Conservation (phyloP, 2,329 filamentous ascomycete genomes). For the Acephala macrosclerotiorum region DNA sequence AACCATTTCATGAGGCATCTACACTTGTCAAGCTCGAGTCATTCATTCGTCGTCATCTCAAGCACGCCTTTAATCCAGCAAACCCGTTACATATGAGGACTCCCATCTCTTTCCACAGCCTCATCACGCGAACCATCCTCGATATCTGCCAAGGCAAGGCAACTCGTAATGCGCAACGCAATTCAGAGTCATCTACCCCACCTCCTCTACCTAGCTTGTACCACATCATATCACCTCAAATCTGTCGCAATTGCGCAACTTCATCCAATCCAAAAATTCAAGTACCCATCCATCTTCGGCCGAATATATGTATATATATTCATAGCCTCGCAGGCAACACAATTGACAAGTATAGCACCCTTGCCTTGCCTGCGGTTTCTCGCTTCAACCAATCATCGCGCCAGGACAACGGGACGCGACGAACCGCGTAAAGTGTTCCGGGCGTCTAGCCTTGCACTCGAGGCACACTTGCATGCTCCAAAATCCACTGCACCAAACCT, state of each 20-base stretch:
- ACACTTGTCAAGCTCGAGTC: not conserved
- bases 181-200: not conserved
- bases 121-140: not conserved
- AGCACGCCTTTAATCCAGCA: not conserved
- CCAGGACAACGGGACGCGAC: conserved; percentile 30
- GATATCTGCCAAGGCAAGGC: not conserved
- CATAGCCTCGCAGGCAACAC: conserved; percentile 15
- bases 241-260: not conserved
- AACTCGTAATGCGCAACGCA: conserved; percentile 8
- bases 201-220: not conserved
- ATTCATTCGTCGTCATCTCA: not conserved
- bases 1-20: conserved; percentile 4
- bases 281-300: not conserved
- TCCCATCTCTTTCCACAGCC: not conserved
- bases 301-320: conserved; percentile 8
- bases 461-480: conserved; percentile 25
- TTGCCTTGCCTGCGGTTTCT: conserved; percentile 14
- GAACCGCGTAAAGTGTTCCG: conserved; percentile 22
- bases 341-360: not conserved
- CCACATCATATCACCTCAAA: not conserved
- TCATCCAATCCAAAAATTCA: not conserved
- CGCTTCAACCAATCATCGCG: conserved; percentile 24
- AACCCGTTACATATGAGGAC: not conserved
- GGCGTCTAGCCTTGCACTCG: conserved; percentile 16
- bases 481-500: not conserved